Conservation (phyloP, 2,329 filamentous ascomycete genomes). For the Torrubiellomyces zombiae region DNA sequence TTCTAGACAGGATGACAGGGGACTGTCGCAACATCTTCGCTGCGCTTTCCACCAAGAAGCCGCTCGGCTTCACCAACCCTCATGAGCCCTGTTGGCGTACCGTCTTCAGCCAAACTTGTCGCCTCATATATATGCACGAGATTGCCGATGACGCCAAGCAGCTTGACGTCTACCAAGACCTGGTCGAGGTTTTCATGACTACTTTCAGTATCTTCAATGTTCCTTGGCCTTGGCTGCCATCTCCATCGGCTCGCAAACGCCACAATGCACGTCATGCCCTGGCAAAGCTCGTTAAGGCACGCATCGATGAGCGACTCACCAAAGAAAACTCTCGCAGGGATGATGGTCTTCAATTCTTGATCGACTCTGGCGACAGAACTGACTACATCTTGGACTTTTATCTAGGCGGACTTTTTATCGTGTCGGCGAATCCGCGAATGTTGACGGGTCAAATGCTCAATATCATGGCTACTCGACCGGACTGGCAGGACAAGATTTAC, state of each 20-base stretch:
- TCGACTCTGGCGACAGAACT: not conserved
- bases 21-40: not conserved
- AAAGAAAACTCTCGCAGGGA: not conserved
- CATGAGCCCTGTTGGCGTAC: not conserved
- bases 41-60: not conserved
- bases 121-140: constrained; percentile 1
- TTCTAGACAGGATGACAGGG: not conserved
- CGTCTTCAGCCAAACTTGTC: not conserved
- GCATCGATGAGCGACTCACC: not conserved
- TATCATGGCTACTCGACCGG: not conserved
- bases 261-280: not conserved
- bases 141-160: not conserved
- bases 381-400: constrained; percentile 1
- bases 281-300: not conserved
- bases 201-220: not conserved
- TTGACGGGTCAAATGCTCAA: not conserved
- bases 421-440: not conserved
- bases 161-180: not conserved
- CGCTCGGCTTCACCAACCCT: not conserved
- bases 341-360: constrained; percentile 1
- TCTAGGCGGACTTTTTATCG: constrained; percentile 1
- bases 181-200: not conserved
- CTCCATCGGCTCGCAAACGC: not conserved
- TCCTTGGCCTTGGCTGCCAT: constrained; percentile 1
- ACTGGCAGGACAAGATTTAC: constrained; percentile 1